Percentiles rank a stretch among this genome's conserved stretches.
Evolutionary conservation across 495 filamentous ascomycete species (phyloP).

Genomic region (Penicillium verhagenii): DNA sequence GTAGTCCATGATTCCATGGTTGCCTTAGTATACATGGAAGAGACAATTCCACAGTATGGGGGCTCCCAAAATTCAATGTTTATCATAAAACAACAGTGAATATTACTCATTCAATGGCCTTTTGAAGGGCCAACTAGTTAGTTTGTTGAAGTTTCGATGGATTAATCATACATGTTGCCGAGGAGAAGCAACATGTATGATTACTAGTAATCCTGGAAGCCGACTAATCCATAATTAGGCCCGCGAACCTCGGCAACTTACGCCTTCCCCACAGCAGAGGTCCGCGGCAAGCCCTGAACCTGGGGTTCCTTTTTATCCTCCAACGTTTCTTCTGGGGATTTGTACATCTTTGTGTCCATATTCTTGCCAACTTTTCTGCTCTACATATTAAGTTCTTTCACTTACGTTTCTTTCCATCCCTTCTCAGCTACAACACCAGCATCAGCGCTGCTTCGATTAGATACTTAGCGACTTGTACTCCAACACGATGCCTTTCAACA

Average conservation of each 20-base stretch:
- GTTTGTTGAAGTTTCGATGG: no score
- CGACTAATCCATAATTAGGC: conserved; percentile 11
- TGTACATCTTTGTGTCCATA: background rate
- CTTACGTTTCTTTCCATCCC: background rate
- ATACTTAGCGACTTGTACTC: background rate
- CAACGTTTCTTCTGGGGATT: background rate
- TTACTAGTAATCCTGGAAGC: no score
- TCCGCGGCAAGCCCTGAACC: conserved; percentile 25
- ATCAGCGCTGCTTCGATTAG: background rate
- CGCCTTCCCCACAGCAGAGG: conserved; percentile 27
- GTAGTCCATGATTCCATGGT: no score
- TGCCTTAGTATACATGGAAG: no score
- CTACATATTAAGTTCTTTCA: background rate
- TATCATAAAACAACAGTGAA: no score
- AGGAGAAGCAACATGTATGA: no score
- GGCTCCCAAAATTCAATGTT: no score
- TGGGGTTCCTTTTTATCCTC: background rate
- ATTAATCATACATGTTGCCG: no score
- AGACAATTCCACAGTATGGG: no score
- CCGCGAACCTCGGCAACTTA: conserved; percentile 38
- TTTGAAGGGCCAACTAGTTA: no score
- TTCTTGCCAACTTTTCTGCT: background rate
- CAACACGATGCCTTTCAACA: conserved; percentile 82
- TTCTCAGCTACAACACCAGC: background rate
- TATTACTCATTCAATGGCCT: no score